phyloP scores from a whole-genome alignment of 2,329 filamentous ascomycete species.

The Ophiostoma ips region DNA sequence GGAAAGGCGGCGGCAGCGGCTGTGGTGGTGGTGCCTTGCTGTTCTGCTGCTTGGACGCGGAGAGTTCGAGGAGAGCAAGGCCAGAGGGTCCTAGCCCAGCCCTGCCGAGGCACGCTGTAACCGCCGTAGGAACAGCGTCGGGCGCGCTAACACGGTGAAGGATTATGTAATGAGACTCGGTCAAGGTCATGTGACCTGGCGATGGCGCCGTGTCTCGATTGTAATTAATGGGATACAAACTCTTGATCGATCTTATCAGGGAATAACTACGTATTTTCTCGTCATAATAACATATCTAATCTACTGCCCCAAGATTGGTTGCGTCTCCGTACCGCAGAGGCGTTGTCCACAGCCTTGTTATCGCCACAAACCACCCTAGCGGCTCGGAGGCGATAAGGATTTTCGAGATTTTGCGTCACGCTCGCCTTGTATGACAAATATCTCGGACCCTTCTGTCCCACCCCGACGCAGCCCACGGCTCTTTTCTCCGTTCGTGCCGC shows the following conservation, averaged over 20 bases:
- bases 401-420: neutral
- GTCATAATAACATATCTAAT: neutral
- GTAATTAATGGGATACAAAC: too few species aligned
- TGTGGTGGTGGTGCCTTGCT: too few species aligned
- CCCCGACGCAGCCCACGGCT: neutral
- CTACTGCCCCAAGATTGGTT: too few species aligned
- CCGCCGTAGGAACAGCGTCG: neutral
- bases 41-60: too few species aligned
- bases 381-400: slow-evolving; percentile 1
- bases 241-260: too few species aligned
- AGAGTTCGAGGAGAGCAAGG: too few species aligned
- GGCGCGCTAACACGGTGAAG: too few species aligned
- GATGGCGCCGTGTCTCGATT: neutral
- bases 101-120: too few species aligned
- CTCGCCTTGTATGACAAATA: neutral
- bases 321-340: too few species aligned
- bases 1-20: too few species aligned
- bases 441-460: slow-evolving; percentile 2
- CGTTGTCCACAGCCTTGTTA: too few species aligned
- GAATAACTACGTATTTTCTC: neutral
- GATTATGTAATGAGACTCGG: neutral
- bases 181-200: neutral
- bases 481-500: neutral
- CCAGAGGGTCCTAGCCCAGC: too few species aligned
- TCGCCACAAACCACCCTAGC: neutral